Conservation (phyloP, 192 early-diverging fungal species). For the Backusella westeae region DNA sequence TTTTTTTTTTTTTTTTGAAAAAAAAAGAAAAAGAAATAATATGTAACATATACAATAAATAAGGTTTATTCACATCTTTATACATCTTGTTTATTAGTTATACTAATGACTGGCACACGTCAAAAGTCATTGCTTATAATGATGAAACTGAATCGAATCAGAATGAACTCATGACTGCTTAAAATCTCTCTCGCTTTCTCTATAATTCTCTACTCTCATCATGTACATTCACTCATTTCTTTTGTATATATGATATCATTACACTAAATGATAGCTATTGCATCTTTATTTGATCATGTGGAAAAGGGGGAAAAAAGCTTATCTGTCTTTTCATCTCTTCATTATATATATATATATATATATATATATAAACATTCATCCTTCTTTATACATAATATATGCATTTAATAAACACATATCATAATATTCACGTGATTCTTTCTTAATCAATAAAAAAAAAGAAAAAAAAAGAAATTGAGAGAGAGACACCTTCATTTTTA, state of each 20-base stretch:
- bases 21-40: not conserved
- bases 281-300: constrained; percentile 1
- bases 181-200: not conserved
- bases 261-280: not conserved
- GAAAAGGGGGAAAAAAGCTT: not conserved
- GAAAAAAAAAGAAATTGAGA: not conserved
- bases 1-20: not conserved
- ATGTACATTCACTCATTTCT: not conserved
- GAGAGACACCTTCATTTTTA: not conserved
- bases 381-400: not conserved
- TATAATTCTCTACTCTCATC: not conserved
- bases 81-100: not conserved
- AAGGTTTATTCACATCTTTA: not conserved
- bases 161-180: not conserved
- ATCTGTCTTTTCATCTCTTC: not conserved
- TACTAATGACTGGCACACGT: not conserved
- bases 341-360: not conserved
- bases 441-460: not conserved
- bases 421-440: not conserved
- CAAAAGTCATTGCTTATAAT: not conserved
- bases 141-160: not conserved
- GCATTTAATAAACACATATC: not conserved
- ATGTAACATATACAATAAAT: not conserved
- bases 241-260: not conserved
- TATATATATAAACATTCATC: not conserved